Evolutionary conservation across 805 yeast species (phyloP), one percentile per base, ranked within the genome.

Genomic region (Hanseniaspora vineae): DNA sequence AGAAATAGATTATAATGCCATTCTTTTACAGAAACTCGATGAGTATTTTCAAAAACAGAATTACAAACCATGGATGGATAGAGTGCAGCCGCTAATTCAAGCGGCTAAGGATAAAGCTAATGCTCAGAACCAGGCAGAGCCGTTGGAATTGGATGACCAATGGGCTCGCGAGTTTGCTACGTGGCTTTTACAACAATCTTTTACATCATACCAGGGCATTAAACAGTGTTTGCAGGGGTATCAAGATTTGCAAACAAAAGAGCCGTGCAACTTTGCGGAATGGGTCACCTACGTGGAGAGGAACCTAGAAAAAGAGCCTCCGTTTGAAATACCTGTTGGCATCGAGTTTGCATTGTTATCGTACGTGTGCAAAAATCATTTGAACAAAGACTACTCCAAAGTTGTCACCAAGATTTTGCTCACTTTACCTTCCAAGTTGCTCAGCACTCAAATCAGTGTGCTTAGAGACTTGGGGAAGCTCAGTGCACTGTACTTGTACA

Each of bases 401-500:
- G 61, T 65, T 65, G 44, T 60, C 14, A 49, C 60, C 5, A 59
- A 56, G 45, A 50, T 58, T 1, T 42, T 62, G n/a, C 18, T 62
- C 11, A 57, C 56, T 47, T 39, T 61, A n/a, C 63, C 62, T 2
- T 44, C 35, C 2, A 49, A 52, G 9, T 20, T 63, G 11, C 55
- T 57, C 11, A 59, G 65, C 2, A 58, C 49, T 2, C 53, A 58
- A 31, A 52, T 56, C 3, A 60, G 65, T 45, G 50, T 51, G 4
- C 35, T 63, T 35, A 52, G 67, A 46, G 58, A 54, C 18, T 44
- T 62, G 33, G 67, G 58, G 3, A 61, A 61, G 46, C 57, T 57
- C 48, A 58, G 63, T 35, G 52, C 50, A 13, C 40, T 42, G 29
- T 17, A 45, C 6, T n/a, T 51, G n/a, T 15, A 19, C 8, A 40